Percentiles rank a stretch among this genome's conserved stretches.
Conservation (phyloP, 106 monocot species). For the Iris macrosiphon region DNA sequence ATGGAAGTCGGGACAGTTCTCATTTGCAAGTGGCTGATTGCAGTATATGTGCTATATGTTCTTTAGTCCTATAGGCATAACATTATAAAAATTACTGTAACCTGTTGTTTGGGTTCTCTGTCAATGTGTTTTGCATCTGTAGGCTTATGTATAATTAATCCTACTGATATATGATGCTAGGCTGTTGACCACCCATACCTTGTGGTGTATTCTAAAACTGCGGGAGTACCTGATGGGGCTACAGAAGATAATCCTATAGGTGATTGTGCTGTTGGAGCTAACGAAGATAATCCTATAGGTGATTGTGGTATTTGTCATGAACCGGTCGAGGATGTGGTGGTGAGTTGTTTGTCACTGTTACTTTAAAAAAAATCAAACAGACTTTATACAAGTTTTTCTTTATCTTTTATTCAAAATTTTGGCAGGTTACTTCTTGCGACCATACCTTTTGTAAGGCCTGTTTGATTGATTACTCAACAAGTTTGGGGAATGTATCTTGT, state of each 20-base stretch:
- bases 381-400: background rate
- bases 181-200: conserved; percentile 96
- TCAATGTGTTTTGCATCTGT: too few relatives aligned
- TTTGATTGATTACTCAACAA: conserved; percentile 49
- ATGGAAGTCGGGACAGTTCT: too few relatives aligned
- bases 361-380: background rate
- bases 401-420: conserved; percentile 1
- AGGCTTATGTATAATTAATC: too few relatives aligned
- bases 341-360: conserved; percentile 11
- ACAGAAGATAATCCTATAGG: conserved; percentile 8
- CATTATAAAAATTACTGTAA: too few relatives aligned
- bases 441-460: conserved; percentile 84
- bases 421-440: conserved; percentile 73
- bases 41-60: too few relatives aligned
- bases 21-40: too few relatives aligned
- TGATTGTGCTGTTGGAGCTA: too few relatives aligned
- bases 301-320: conserved; percentile 69
- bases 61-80: too few relatives aligned
- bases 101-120: too few relatives aligned
- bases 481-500: conserved; percentile 44
- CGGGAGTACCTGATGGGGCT: conserved; percentile 14
- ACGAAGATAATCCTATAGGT: background rate
- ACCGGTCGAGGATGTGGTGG: conserved; percentile 71
- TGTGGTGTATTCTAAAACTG: conserved; percentile 61
- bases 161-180: conserved; percentile 42